Base-by-base conservation (phyloP, 805 yeast species). In the Cyberlindnera mycetangii region DNA sequence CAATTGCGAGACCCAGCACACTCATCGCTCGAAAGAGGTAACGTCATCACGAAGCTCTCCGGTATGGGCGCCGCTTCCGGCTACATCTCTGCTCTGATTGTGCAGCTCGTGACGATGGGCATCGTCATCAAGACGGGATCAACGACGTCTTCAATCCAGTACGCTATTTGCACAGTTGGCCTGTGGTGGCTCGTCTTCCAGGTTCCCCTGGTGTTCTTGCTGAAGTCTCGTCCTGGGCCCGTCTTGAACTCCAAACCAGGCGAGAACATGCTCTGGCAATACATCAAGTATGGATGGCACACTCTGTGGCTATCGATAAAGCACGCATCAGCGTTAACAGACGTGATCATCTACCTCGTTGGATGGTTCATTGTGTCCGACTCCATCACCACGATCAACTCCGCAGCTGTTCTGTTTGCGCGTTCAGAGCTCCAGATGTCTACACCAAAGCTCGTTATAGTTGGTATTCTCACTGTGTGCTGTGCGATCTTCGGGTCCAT, bases 321-420 rank as follows among this genome's bases (percentile, higher is more conserved):
- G 35, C 82, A 79, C 51, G 88, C 85, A 1, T 69, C 77, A 2
- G 64, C 75, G 39, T 64, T 85, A 54, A 72, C 70, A 50, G 92
- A 85, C 53, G 85, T 86, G 16, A 68, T 77, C n/a, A 72, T 77
- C 11, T 85, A 82, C 52, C 64, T 85, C 9, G 38, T 77, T 0
- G 89, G 87, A 1, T 85, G 95, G 95, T 85, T 85, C 53, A 72
- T 86, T 35, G 69, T 85, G 3, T 78, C 87, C 17, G 95, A 86
- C 57, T 81, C 89, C 0, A 66, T 83, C 10, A 83, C 90, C 1
- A 86, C 93, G 0, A 85, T 85, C 44, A 85, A 85, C 59, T 81
- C 89, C 1, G 82, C 93, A 0, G 92, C 93, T 0, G 79, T 86
- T 24, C 59, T 85, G 31, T 85, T 85, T 65, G 87, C 93, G 2